Base-by-base conservation (phyloP, 148 eudicot genomes). In the Rhododendron ovatum region DNA sequence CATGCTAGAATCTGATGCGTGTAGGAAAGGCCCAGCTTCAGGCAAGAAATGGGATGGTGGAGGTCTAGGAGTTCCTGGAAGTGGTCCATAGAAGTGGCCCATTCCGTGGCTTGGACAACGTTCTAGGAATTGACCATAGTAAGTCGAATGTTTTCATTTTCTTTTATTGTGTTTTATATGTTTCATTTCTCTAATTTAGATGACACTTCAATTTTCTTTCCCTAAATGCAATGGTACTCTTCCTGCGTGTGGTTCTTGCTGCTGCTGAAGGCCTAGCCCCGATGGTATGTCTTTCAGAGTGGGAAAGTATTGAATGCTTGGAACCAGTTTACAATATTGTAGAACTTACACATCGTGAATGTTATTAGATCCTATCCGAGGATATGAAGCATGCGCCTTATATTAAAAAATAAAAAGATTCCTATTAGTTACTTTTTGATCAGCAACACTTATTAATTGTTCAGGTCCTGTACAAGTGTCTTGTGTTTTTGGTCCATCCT, bases 41-140 rank as follows among this genome's bases (percentile, higher is more conserved):
- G 87, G 94, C 88, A 96, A 94, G 90, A 96, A 95, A 92, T 95
- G 99, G 98, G 98, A 92, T 81, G 98, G 96, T 86, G 99, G 99
- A 61, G 97, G 97, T 67, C 95, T 95, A 8, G 97, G 97, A 69
- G 98, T 95, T 33, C 93, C 92, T 80, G 98, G 97, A 88, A 89
- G 91, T 24, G 97, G 96, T 87, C 98, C 97, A 67, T 92, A 90
- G 98, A 94, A 39, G 93, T 78, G 93, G 99, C 74, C 74, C 96
- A 26, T 96, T 96, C 47, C 94, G 99, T 83, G 98, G 98, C 61
- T 17, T 96, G 86, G 92, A 93, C 83, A 95, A 94, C 85, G 94
- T 96, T 67, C 87, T 92, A 30, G 90, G 96, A 53, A 91, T 88
- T 30, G 95, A 92, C 77, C 99, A 94, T 87, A 95, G 99, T 96